Evolutionary conservation across 768 basidiomycete genomes (phyloP), one percentile per base, ranked within the genome.

Genomic region (Cystofilobasidium capitatum): DNA sequence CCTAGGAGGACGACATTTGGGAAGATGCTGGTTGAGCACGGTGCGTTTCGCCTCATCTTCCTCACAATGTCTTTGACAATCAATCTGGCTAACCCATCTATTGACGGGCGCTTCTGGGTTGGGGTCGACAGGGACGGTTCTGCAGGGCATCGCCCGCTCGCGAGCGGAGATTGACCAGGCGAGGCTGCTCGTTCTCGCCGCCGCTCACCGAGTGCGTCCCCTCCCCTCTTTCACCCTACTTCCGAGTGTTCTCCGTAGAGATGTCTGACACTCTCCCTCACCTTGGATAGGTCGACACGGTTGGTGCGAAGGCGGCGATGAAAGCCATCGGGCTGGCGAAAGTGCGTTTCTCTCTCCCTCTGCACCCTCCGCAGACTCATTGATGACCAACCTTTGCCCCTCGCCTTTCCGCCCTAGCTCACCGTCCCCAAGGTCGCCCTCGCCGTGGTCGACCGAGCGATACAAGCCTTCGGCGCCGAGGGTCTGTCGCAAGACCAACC

Each of bases 241-340:
- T 4, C n/a, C 26, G 3, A 26, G 9, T 24, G 17, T 7, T 63
- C 47, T 29, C 12, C 7, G 17, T 36, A 6, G 33, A 24, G 13
- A 3, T 29, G 26, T 12, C 62, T 51, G 33, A 31, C 4, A 24
- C 20, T 22, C 26, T 7, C 26, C 7, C 35, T 14, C 71, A 20
- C 20, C 62, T 39, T 49, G 47, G 5, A 12, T 69, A 92, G 87
- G 91, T 98, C 71, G 96, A 99, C 79, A 87, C 86, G 70, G 81
- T 84, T 73, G 84, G 87, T 70, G 89, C 96, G 1, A 99, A 97
- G 77, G 92, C 90, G 36, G 96, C 96, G 0, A 74, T 97, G 76
- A 94, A 96, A 78, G 96, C 98, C 77, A 98, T 99, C 73, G 93
- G 91, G 29, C 89, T 97, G 69, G 91, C 96, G 51, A 99, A 99